Conservation (phyloP, 176 grass and related monocot genomes). For the Aechmea fasciata region DNA sequence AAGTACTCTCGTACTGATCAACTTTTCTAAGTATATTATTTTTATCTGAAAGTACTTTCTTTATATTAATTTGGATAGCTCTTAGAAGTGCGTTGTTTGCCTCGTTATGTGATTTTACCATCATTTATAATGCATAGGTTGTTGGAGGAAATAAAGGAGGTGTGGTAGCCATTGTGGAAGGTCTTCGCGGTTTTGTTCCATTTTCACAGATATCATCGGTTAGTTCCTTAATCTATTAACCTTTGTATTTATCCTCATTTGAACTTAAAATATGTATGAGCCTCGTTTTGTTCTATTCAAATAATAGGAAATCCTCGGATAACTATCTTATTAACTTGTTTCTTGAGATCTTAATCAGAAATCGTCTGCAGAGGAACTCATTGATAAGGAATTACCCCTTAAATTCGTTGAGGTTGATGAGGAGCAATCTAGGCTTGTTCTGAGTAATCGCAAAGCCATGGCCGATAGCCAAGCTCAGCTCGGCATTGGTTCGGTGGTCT, state of each 20-base stretch:
- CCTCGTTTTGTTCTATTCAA: neutral
- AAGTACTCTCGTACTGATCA: neutral
- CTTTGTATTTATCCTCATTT: neutral
- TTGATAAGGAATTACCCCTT: slow-evolving; percentile 66
- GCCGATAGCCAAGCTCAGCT: slow-evolving; percentile 90
- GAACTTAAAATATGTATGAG: too few relatives aligned
- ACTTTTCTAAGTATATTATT: neutral
- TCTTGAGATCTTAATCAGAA: slow-evolving; percentile 29
- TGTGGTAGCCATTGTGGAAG: slow-evolving; percentile 69
- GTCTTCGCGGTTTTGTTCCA: slow-evolving; percentile 78
- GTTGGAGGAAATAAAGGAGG: slow-evolving; percentile 87
- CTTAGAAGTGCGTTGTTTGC: neutral
- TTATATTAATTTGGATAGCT: neutral
- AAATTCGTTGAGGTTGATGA: slow-evolving; percentile 94
- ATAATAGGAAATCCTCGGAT: neutral
- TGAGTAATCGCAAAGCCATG: slow-evolving; percentile 95
- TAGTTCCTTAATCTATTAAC: slow-evolving; percentile 6
- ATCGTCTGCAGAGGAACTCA: slow-evolving; percentile 64
- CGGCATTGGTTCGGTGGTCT: slow-evolving; percentile 86
- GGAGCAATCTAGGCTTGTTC: slow-evolving; percentile 82
- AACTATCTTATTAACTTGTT: slow-evolving; percentile 2
- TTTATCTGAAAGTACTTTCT: neutral
- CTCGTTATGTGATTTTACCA: neutral
- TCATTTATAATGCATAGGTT: slow-evolving; percentile 31
- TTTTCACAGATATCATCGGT: slow-evolving; percentile 94